Percentiles rank a stretch among this genome's conserved stretches.
phyloP scores from a whole-genome alignment of 1,284 basidiomycete genomes.

The Tilletiopsis washingtonensis region DNA sequence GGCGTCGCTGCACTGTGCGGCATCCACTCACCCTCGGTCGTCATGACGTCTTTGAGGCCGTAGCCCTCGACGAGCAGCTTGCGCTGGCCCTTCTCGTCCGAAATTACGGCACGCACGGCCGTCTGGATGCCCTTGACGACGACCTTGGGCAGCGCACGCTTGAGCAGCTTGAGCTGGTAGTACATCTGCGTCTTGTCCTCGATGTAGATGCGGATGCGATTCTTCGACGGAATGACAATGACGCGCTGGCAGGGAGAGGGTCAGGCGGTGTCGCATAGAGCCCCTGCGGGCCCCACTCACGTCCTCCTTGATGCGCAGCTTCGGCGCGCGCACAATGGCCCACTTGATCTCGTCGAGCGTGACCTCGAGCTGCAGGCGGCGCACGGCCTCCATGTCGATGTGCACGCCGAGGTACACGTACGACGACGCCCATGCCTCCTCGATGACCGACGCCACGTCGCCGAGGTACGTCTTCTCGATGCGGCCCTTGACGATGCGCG shows the following conservation, averaged over 20 bases:
- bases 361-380: slow-evolving; percentile 86
- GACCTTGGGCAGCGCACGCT: slow-evolving; percentile 40
- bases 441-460: slow-evolving; percentile 82
- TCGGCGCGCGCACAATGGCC: slow-evolving; percentile 77
- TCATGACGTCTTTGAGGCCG: slow-evolving; percentile 95
- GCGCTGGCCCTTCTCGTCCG: slow-evolving; percentile 42
- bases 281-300: background rate
- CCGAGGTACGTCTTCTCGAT: slow-evolving; percentile 91
- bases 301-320: slow-evolving; percentile 85
- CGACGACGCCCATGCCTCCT: slow-evolving; percentile 89
- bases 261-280: too few species aligned
- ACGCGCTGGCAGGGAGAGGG: slow-evolving; percentile 9
- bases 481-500: slow-evolving; percentile 93
- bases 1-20: too few species aligned
- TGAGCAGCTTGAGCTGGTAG: slow-evolving; percentile 41
- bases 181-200: slow-evolving; percentile 51
- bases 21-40: too few species aligned
- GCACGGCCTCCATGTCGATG: slow-evolving; percentile 79
- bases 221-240: slow-evolving; percentile 52
- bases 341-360: slow-evolving; percentile 87
- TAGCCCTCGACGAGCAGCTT: slow-evolving; percentile 63
- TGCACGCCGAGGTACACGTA: slow-evolving; percentile 91
- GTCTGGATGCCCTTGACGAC: slow-evolving; percentile 44
- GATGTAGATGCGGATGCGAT: slow-evolving; percentile 71
- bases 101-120: slow-evolving; percentile 41